Percentiles rank a stretch among this genome's conserved stretches.
Evolutionary conservation across 116 monocot genomes (phyloP).

Genomic region (Cymodocea nodosa): DNA sequence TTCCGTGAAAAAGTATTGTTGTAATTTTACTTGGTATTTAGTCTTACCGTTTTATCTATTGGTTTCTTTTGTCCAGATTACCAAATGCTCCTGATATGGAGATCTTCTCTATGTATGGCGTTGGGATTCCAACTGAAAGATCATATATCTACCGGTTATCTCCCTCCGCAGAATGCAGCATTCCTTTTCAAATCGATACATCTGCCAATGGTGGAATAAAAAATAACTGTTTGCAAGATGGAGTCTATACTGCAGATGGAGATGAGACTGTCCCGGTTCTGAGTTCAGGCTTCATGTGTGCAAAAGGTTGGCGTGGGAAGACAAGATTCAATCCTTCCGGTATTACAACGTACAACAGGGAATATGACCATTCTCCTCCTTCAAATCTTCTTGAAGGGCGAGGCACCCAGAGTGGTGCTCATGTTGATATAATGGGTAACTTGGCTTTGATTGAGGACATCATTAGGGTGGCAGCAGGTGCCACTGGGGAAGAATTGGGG

Average conservation of each 20-base stretch:
- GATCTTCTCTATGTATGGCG: conserved; percentile 94
- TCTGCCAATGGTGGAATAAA: conserved; percentile 48
- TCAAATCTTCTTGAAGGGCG: conserved; percentile 83
- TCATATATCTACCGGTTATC: conserved; percentile 84
- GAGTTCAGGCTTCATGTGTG: conserved; percentile 92
- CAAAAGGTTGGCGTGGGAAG: conserved; percentile 90
- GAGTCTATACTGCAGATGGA: conserved; percentile 65
- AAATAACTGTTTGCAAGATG: conserved; percentile 57
- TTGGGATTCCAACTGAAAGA: conserved; percentile 93
- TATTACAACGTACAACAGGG: conserved; percentile 72
- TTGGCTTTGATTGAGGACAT: conserved; percentile 94
- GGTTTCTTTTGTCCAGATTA: conserved; percentile 32
- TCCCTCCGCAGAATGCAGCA: conserved; percentile 60
- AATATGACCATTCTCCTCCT: conserved; percentile 88
- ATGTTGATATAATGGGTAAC: conserved; percentile 99
- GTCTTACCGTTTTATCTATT: background rate
- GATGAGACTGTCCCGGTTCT: conserved; percentile 94
- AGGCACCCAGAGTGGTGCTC: conserved; percentile 94
- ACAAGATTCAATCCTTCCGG: conserved; percentile 94
- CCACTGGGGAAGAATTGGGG: conserved; percentile 81
- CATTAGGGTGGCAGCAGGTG: conserved; percentile 86
- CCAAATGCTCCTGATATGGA: conserved; percentile 97
- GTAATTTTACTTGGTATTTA: background rate
- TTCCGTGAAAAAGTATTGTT: too few species aligned
- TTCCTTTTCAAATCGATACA: conserved; percentile 90